These are phyloP conservation scores for Penicillium lagena DNA, from an alignment of 495 filamentous ascomycete genomes.

Conservation along the genomic window DNA sequence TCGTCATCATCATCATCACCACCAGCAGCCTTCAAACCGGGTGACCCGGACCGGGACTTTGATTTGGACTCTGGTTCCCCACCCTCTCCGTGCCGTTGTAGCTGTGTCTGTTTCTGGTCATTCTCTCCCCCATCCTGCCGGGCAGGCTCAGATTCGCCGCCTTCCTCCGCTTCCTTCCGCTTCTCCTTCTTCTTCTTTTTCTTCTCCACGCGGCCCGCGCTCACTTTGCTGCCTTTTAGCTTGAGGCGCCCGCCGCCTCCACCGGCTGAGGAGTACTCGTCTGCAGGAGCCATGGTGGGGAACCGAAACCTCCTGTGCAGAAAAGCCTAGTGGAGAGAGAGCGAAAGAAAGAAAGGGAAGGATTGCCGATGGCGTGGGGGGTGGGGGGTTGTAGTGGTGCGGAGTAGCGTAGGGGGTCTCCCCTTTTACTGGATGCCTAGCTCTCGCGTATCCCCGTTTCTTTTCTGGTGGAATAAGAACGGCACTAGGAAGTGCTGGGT, in stretches of 20 bases:
- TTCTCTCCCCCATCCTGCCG: neutral
- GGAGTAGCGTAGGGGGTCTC: too few relatives aligned
- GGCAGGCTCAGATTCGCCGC: neutral
- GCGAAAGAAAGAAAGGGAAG: too few relatives aligned
- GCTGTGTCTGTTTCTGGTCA: too few relatives aligned
- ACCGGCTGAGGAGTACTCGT: conserved; percentile 60
- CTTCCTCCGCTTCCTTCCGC: conserved; percentile 30
- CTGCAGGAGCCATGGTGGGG: conserved; percentile 18
- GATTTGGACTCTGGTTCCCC: too few relatives aligned
- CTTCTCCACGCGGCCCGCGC: conserved; percentile 43
- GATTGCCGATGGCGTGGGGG: neutral
- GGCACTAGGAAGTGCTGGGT: neutral
- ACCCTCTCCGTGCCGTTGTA: too few relatives aligned
- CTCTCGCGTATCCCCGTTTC: too few relatives aligned
- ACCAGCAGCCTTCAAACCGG: too few relatives aligned
- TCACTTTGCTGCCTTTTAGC: conserved; percentile 67
- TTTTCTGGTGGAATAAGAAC: too few relatives aligned
- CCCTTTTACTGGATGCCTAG: too few relatives aligned
- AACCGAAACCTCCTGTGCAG: neutral
- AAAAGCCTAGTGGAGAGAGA: neutral
- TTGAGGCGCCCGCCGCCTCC: conserved; percentile 62
- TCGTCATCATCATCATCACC: conserved; percentile 4
- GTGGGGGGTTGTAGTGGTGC: too few relatives aligned
- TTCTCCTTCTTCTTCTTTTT: conserved; percentile 63
- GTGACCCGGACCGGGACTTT: too few relatives aligned